Evolutionary conservation across 1,284 basidiomycete genomes (phyloP).

Genomic region (Trametes polyzona): DNA sequence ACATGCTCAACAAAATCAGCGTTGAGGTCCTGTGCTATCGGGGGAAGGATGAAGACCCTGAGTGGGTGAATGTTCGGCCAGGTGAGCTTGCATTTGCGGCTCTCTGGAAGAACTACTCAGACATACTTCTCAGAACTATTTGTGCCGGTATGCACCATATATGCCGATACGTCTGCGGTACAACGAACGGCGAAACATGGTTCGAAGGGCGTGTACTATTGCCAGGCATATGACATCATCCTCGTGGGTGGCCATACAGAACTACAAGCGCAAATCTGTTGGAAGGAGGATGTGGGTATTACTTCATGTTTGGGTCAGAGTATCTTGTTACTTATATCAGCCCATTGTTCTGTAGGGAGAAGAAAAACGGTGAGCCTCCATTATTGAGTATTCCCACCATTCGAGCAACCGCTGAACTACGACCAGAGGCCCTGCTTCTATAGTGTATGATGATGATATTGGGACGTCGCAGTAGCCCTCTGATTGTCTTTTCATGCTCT

Average conservation of each 20-base stretch:
- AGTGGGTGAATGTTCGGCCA: constrained; percentile 50
- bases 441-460: too few species aligned
- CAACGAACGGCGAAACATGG: constrained; percentile 23
- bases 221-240: constrained; percentile 49
- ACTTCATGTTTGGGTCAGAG: too few species aligned
- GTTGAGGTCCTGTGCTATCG: constrained; percentile 47
- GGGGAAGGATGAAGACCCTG: constrained; percentile 40
- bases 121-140: constrained; percentile 41
- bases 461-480: too few species aligned
- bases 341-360: too few species aligned
- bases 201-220: constrained; percentile 36
- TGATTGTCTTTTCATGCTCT: too few species aligned
- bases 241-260: constrained; percentile 54
- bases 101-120: not conserved
- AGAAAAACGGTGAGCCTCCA: too few species aligned
- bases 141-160: constrained; percentile 47
- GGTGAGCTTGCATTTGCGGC: constrained; percentile 32
- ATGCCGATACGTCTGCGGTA: constrained; percentile 43
- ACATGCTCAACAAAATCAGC: constrained; percentile 31
- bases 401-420: too few species aligned
- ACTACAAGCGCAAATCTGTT: constrained; percentile 48
- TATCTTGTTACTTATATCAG: too few species aligned
- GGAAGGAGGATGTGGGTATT: constrained; percentile 46
- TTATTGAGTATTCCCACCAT: too few species aligned
- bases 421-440: too few species aligned